These are phyloP conservation scores for Powellomyces hirtus DNA, from an alignment of 192 early-diverging fungal genomes.

Conservation along the genomic window DNA sequence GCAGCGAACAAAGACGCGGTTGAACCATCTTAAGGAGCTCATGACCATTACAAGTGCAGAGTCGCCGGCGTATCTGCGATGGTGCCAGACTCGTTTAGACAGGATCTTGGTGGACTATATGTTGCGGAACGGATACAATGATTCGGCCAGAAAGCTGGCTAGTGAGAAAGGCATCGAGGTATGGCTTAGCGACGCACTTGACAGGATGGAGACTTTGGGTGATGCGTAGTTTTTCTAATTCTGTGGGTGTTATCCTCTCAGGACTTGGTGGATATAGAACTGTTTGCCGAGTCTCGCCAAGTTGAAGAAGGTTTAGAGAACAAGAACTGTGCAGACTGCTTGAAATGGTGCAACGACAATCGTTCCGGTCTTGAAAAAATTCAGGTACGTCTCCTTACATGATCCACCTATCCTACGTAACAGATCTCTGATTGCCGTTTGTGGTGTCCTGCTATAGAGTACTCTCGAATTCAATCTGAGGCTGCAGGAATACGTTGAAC, in stretches of 20 bases:
- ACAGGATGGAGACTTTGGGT: too few relatives aligned
- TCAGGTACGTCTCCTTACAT: slow-evolving; percentile 61
- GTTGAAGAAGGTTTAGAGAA: slow-evolving; percentile 77
- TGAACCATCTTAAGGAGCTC: slow-evolving; percentile 77
- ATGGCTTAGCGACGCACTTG: too few relatives aligned
- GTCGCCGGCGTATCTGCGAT: slow-evolving; percentile 72
- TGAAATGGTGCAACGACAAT: slow-evolving; percentile 96
- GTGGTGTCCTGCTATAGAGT: slow-evolving; percentile 58
- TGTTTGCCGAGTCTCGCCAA: slow-evolving; percentile 79
- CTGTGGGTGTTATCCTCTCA: slow-evolving; percentile 36
- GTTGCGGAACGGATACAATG: slow-evolving; percentile 78
- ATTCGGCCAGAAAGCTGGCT: slow-evolving; percentile 69
- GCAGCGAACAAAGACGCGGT: slow-evolving; percentile 66
- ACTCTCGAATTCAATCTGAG: slow-evolving; percentile 95
- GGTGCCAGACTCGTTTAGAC: slow-evolving; percentile 84
- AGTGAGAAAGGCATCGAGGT: slow-evolving; percentile 64
- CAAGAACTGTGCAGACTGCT: slow-evolving; percentile 80
- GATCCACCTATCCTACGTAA: too few relatives aligned
- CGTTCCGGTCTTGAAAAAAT: slow-evolving; percentile 83
- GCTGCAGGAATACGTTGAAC: slow-evolving; percentile 92
- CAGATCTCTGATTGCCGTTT: not conserved
- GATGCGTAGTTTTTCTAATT: too few relatives aligned
- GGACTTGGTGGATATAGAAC: slow-evolving; percentile 85
- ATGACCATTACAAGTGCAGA: slow-evolving; percentile 60
- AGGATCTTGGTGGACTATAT: slow-evolving; percentile 94